Percentiles rank a stretch among this genome's conserved stretches.
phyloP scores from a whole-genome alignment of 768 basidiomycete species.

The Cystofilobasidium capitatum region DNA sequence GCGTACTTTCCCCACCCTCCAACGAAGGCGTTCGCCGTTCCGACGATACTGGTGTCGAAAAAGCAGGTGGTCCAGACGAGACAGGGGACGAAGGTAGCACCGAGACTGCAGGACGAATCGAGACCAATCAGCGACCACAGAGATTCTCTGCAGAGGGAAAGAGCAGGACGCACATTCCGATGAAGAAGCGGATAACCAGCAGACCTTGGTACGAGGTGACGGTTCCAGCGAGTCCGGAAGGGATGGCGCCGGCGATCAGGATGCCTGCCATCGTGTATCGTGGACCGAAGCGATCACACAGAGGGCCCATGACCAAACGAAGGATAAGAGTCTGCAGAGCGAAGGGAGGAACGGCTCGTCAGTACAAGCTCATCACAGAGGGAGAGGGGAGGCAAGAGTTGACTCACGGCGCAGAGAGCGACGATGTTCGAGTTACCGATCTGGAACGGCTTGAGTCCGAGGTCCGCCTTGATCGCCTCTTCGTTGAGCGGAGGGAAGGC shows the following conservation, averaged over 20 bases:
- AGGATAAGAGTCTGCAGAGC: conserved; percentile 48
- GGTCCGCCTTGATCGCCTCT: conserved; percentile 49
- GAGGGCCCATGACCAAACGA: conserved; percentile 47
- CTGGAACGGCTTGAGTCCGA: conserved; percentile 46
- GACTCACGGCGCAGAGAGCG: conserved; percentile 20
- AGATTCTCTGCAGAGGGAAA: background rate
- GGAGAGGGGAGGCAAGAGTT: conserved; percentile 18
- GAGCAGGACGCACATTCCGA: conserved; percentile 16
- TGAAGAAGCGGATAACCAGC: conserved; percentile 50
- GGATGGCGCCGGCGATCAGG: conserved; percentile 51
- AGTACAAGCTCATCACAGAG: too few relatives aligned
- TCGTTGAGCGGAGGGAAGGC: conserved; percentile 56
- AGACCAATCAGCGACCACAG: background rate
- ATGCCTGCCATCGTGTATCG: conserved; percentile 51
- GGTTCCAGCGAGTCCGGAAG: conserved; percentile 52
- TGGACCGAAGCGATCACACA: conserved; percentile 47
- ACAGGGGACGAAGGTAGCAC: conserved; percentile 54
- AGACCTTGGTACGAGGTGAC: conserved; percentile 43
- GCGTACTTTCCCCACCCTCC: conserved; percentile 49
- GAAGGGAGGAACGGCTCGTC: conserved; percentile 37
- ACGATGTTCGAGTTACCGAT: conserved; percentile 38
- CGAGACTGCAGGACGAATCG: conserved; percentile 44
- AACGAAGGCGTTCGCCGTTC: conserved; percentile 48
- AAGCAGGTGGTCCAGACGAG: conserved; percentile 51
- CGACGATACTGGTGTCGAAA: conserved; percentile 49